phyloP scores from a whole-genome alignment of 352 stramenopile species.

The Globisporangium emineosum region DNA sequence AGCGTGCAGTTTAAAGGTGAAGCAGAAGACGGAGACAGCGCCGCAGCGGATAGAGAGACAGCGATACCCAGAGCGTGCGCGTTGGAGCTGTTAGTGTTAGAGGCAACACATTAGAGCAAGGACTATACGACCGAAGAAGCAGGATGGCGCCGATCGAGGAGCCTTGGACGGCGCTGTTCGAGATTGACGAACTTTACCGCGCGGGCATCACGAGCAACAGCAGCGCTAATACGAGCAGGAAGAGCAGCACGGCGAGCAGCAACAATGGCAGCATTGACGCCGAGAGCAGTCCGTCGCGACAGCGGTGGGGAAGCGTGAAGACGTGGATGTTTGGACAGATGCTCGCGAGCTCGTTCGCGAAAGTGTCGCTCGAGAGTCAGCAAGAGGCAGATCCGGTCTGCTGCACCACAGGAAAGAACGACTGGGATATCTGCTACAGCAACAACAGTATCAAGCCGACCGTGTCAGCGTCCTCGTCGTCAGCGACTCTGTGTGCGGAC shows the following conservation, averaged over 20 bases:
- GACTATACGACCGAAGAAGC: neutral
- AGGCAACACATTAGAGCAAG: neutral
- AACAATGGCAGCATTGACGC: slow-evolving; percentile 6
- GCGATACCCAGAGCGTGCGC: neutral
- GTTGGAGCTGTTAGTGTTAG: neutral
- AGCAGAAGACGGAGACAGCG: neutral
- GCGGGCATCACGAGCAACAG: slow-evolving; percentile 4
- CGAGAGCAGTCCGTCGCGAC: slow-evolving; percentile 19
- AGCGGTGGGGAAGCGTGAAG: slow-evolving; percentile 64
- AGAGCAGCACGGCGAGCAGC: slow-evolving; percentile 4
- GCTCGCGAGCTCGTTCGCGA: slow-evolving; percentile 61
- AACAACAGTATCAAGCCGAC: slow-evolving; percentile 13
- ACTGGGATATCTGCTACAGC: slow-evolving; percentile 45
- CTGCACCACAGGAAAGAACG: slow-evolving; percentile 19
- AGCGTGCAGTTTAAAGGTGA: neutral
- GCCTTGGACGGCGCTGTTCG: slow-evolving; percentile 10
- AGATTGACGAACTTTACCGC: slow-evolving; percentile 8
- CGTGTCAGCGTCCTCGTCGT: slow-evolving; percentile 52
- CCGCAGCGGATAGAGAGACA: neutral
- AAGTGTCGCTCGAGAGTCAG: slow-evolving; percentile 36
- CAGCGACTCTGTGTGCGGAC: slow-evolving; percentile 43
- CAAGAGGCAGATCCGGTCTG: slow-evolving; percentile 5
- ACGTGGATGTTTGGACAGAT: slow-evolving; percentile 74
- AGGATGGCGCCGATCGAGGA: slow-evolving; percentile 19
- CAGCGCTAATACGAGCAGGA: neutral